A percentile compares a stretch with the other conserved stretches of the same genome.
Conservation (phyloP, 495 filamentous ascomycete genomes). For the Hypoxylon crocopeplum region DNA sequence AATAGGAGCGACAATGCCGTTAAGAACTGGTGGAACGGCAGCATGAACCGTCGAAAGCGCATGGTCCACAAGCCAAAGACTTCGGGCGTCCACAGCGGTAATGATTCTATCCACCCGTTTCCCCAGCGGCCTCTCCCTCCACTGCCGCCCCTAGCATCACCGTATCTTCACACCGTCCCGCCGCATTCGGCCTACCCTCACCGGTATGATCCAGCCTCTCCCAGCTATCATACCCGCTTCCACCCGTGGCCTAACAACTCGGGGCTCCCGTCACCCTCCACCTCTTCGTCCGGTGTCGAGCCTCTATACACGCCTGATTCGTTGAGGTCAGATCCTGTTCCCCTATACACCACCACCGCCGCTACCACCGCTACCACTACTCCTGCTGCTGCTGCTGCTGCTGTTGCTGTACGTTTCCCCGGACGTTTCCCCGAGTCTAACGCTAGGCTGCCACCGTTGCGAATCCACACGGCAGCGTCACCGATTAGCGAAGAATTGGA, state of each 20-base stretch:
- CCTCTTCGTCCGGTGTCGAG: constrained; percentile 64
- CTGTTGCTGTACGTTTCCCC: too few relatives aligned
- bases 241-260: constrained; percentile 56
- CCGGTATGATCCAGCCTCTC: constrained; percentile 4
- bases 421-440: constrained; percentile 28
- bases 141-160: background rate
- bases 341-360: constrained; percentile 65
- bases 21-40: constrained; percentile 99
- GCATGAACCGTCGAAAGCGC: constrained; percentile 77
- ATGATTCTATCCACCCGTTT: too few relatives aligned
- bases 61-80: constrained; percentile 37
- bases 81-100: constrained; percentile 11
- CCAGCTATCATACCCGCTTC: background rate
- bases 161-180: background rate
- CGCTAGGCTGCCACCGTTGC: constrained; percentile 43
- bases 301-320: constrained; percentile 71
- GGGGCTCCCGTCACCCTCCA: constrained; percentile 73
- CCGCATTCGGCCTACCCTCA: constrained; percentile 1
- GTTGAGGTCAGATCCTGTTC: constrained; percentile 73
- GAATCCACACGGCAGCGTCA: constrained; percentile 5
- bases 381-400: background rate
- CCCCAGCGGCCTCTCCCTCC: too few relatives aligned
- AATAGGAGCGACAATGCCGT: constrained; percentile 97
- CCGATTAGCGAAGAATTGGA: background rate
- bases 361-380: constrained; percentile 30